Evolutionary conservation across 1,284 basidiomycete genomes (phyloP).

Genomic region (Cerrena zonata): DNA sequence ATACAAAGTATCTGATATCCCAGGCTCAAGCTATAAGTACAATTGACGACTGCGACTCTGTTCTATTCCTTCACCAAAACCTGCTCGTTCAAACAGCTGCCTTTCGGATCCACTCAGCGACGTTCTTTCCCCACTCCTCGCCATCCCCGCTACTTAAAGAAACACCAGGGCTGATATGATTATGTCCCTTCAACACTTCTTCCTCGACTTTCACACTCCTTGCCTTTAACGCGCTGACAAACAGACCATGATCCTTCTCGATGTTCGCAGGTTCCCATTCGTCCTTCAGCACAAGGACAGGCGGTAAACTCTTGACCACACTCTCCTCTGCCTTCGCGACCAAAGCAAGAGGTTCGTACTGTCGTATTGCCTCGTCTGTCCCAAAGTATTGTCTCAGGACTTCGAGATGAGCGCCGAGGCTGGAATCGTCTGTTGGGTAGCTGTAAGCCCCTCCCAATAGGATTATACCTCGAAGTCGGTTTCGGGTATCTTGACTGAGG

Average conservation of each 20-base stretch:
- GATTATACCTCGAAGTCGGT: slow-evolving; percentile 39
- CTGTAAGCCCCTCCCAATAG: slow-evolving; percentile 42
- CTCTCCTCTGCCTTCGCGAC: slow-evolving; percentile 31
- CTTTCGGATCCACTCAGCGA: slow-evolving; percentile 39
- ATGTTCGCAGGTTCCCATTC: slow-evolving; percentile 49
- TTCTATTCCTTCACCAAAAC: no score
- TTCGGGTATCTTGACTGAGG: slow-evolving; percentile 30
- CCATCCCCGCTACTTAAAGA: slow-evolving; percentile 48
- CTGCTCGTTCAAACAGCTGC: no score
- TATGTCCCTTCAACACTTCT: slow-evolving; percentile 48
- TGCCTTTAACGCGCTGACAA: slow-evolving; percentile 32
- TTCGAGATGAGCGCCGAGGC: slow-evolving; percentile 6
- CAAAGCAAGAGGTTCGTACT: slow-evolving; percentile 37
- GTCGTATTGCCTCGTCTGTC: slow-evolving; percentile 33
- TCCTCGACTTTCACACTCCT: slow-evolving; percentile 24
- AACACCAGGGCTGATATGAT: slow-evolving; percentile 54
- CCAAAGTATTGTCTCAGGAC: slow-evolving; percentile 41
- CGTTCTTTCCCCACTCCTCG: slow-evolving; percentile 55
- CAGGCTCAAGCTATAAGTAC: no score
- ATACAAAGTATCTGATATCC: no score
- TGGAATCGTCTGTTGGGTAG: slow-evolving; percentile 22
- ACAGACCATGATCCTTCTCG: slow-evolving; percentile 26
- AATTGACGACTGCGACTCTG: no score
- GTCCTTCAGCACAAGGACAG: slow-evolving; percentile 40
- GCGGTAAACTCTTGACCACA: slow-evolving; percentile 36